phyloP scores from a whole-genome alignment of 2,329 filamentous ascomycete species.

The Hymenoscyphus infarciens region DNA sequence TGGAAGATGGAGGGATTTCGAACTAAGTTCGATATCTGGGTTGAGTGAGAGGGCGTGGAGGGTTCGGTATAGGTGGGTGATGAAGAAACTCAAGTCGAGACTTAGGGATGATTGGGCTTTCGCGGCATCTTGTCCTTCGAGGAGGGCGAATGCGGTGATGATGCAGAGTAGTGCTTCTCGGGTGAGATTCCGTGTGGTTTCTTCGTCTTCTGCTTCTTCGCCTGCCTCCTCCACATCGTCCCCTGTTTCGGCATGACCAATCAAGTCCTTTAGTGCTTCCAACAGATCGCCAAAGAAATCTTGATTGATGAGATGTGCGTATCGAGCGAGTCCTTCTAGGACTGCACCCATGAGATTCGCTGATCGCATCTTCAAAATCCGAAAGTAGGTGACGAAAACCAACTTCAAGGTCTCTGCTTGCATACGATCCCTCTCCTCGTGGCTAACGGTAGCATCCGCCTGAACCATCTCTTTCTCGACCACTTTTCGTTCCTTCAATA shows the following conservation, averaged over 20 bases:
- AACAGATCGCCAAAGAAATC: constrained; percentile 97
- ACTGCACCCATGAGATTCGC: constrained; percentile 94
- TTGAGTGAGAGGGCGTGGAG: constrained; percentile 76
- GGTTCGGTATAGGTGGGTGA: constrained; percentile 85
- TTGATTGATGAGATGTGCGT: constrained; percentile 95
- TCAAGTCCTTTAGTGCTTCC: constrained; percentile 90
- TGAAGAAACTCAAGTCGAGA: constrained; percentile 93
- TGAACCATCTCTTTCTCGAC: constrained; percentile 91
- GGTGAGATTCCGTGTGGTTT: constrained; percentile 66
- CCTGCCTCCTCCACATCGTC: constrained; percentile 43
- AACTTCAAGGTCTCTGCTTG: constrained; percentile 94
- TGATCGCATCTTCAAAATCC: constrained; percentile 79
- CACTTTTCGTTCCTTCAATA: constrained; percentile 77
- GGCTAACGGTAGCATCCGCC: constrained; percentile 84
- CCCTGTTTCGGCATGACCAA: constrained; percentile 66
- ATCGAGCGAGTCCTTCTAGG: constrained; percentile 88
- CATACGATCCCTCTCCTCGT: constrained; percentile 90
- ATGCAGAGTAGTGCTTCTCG: constrained; percentile 91
- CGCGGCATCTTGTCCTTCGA: constrained; percentile 88
- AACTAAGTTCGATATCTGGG: constrained; percentile 79
- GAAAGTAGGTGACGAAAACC: constrained; percentile 93
- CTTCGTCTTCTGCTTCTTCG: constrained; percentile 48
- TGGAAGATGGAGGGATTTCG: constrained; percentile 67
- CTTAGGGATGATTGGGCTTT: constrained; percentile 78
- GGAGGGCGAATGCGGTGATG: constrained; percentile 92